A percentile compares a stretch with the other conserved stretches of the same genome.
Conservation (phyloP, 306 rosid species). For the barrel medic (Medicago truncatula) region DNA sequence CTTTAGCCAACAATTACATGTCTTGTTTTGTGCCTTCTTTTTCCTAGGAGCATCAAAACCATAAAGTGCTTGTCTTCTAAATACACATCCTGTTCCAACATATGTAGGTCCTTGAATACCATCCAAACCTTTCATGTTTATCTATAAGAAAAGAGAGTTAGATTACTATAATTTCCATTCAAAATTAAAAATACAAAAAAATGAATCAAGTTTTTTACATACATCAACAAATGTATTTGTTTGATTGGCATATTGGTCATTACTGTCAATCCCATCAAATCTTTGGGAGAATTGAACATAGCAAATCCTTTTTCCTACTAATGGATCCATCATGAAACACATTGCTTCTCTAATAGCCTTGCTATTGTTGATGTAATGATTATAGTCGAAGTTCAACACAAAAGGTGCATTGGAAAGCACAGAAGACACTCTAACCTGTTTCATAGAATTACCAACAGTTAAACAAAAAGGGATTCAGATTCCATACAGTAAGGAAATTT, state of each 20-base stretch:
- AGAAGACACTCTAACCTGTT: conserved; percentile 72
- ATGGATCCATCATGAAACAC: conserved; percentile 88
- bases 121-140: conserved; percentile 83
- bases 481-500: too few species aligned
- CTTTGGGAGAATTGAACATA: conserved; percentile 72
- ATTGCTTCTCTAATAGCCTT: conserved; percentile 72
- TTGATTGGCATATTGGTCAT: conserved; percentile 50
- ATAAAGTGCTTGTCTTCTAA: conserved; percentile 74
- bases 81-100: conserved; percentile 76
- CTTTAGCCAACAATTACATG: conserved; percentile 69
- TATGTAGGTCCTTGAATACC: conserved; percentile 83
- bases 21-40: conserved; percentile 59
- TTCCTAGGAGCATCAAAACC: conserved; percentile 74
- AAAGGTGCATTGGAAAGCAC: conserved; percentile 75
- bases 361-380: conserved; percentile 69
- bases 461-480: not conserved
- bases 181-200: conserved; percentile 21
- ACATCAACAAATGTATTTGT: conserved; percentile 66
- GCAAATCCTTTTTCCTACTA: conserved; percentile 61
- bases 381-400: conserved; percentile 70
- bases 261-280: conserved; percentile 49
- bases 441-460: conserved; percentile 8
- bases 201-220: not conserved
- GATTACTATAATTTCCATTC: not conserved
- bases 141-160: conserved; percentile 43